phyloP scores from a whole-genome alignment of 768 basidiomycete species.

The Tricholoma saponaceum region DNA sequence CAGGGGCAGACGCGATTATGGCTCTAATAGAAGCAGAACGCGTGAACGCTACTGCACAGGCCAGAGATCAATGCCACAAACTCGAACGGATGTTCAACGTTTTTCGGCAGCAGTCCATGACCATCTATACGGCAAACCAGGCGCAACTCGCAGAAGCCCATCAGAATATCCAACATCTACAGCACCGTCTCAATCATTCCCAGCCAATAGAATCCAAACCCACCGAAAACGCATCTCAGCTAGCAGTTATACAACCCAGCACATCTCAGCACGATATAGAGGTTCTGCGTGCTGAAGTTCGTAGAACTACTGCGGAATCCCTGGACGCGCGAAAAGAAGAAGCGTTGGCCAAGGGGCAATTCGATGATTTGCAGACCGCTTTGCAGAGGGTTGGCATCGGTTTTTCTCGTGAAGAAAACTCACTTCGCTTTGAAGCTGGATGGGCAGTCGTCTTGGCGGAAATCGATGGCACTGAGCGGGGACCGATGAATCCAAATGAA shows the following conservation, averaged over 20 bases:
- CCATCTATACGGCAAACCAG: constrained; percentile 6
- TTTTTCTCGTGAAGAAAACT: constrained; percentile 12
- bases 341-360: constrained; percentile 4
- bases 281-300: neutral
- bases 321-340: neutral
- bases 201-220: neutral
- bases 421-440: constrained; percentile 13
- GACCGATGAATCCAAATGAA: constrained; percentile 10
- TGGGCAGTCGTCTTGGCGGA: constrained; percentile 15
- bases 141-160: constrained; percentile 2
- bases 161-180: constrained; percentile 2
- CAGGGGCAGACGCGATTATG: constrained; percentile 16
- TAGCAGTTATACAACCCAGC: neutral
- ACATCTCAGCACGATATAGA: neutral
- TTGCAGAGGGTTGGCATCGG: constrained; percentile 12
- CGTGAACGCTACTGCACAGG: constrained; percentile 9
- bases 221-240: neutral
- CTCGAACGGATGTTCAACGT: constrained; percentile 8
- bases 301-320: neutral
- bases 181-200: constrained; percentile 7
- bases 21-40: constrained; percentile 18
- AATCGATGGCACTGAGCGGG: constrained; percentile 9
- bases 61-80: constrained; percentile 7
- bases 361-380: constrained; percentile 11
- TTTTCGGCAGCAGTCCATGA: constrained; percentile 5